Evolutionary conservation across 148 eudicot species (phyloP).

Genomic region (Fagopyrum esculentum): DNA sequence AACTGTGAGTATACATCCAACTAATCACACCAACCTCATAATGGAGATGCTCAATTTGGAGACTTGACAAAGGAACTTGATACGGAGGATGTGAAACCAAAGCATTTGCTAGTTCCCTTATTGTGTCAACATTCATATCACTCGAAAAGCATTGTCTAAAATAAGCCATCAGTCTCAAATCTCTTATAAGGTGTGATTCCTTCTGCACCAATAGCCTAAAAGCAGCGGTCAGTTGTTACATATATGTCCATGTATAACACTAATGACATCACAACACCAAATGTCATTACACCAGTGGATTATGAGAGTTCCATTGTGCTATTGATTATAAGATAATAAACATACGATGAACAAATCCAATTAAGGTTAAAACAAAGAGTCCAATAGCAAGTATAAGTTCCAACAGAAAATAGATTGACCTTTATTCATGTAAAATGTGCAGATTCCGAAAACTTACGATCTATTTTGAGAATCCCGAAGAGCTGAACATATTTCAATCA

Average conservation of each 20-base stretch:
- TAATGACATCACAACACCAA: no score
- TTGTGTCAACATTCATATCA: conserved; percentile 44
- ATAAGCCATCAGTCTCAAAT: conserved; percentile 63
- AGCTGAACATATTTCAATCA: conserved; percentile 72
- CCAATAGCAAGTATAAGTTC: not conserved
- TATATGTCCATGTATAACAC: not conserved
- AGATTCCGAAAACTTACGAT: conserved; percentile 44
- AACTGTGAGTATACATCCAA: not conserved
- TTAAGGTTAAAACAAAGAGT: not conserved
- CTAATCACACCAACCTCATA: conserved; percentile 60
- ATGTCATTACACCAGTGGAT: not conserved
- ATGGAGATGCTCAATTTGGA: conserved; percentile 77
- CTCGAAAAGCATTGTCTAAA: conserved; percentile 80
- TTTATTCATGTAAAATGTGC: not conserved
- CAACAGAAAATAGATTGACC: not conserved
- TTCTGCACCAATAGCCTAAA: conserved; percentile 57
- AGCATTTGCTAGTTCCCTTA: conserved; percentile 76
- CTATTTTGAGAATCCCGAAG: conserved; percentile 54
- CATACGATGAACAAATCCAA: not conserved
- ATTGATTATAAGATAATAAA: not conserved
- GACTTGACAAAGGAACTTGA: conserved; percentile 56
- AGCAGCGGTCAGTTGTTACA: conserved; percentile 11
- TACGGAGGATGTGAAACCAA: conserved; percentile 78
- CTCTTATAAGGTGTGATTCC: conserved; percentile 72
- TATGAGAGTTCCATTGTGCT: not conserved